A percentile compares a stretch with the other conserved stretches of the same genome.
Conservation (phyloP, 2,329 filamentous ascomycete genomes). For the Xylariaceae sp. region DNA sequence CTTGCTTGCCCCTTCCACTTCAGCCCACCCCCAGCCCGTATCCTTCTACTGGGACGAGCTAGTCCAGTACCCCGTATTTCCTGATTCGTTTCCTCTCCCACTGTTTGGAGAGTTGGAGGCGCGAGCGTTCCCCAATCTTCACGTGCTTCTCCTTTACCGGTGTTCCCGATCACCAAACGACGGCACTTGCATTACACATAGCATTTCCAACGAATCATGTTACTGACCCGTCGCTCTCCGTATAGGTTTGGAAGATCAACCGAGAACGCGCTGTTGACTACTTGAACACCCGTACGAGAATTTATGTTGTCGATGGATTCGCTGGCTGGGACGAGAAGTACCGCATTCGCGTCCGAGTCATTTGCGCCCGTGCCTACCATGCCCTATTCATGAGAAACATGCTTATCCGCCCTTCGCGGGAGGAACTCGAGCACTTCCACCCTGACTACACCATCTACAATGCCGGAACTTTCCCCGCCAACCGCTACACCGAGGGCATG, state of each 20-base stretch:
- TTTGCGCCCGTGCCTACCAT: conserved; percentile 98
- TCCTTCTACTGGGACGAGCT: too few species aligned
- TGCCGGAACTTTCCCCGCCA: conserved; percentile 95
- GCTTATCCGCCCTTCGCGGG: conserved; percentile 88
- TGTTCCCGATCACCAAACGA: not conserved
- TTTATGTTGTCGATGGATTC: conserved; percentile 97
- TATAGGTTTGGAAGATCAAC: conserved; percentile 98
- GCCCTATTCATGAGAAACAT: conserved; percentile 99
- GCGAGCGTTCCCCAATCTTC: not conserved
- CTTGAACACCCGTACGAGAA: conserved; percentile 96
- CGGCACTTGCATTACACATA: too few species aligned
- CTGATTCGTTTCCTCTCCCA: not conserved
- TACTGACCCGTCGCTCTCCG: not conserved
- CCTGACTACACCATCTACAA: conserved; percentile 99
- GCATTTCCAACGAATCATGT: too few species aligned
- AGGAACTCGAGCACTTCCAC: conserved; percentile 96
- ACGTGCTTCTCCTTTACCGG: not conserved
- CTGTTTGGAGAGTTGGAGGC: too few species aligned
- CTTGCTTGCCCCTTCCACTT: not conserved
- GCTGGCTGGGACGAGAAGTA: conserved; percentile 99
- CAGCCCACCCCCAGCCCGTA: too few species aligned
- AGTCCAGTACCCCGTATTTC: too few species aligned
- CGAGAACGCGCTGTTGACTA: conserved; percentile 98
- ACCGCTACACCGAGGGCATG: conserved; percentile 97
- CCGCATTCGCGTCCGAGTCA: conserved; percentile 93